phyloP scores from a whole-genome alignment of 1,284 basidiomycete species.

The Austroboletus sp. region DNA sequence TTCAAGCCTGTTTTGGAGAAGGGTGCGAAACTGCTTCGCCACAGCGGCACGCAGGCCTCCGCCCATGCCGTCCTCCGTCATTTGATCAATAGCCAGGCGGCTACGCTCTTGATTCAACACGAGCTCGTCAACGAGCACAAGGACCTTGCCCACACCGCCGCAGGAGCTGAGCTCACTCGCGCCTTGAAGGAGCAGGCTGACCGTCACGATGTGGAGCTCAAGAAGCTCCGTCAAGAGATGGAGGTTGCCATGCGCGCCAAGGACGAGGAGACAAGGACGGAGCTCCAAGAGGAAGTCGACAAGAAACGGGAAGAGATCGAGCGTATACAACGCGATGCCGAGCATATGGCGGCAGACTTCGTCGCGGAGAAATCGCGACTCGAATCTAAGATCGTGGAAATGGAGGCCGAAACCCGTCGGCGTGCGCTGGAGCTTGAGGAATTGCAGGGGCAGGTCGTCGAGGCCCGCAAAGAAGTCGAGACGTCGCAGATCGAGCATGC shows the following conservation, averaged over 20 bases:
- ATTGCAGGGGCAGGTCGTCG: constrained; percentile 28
- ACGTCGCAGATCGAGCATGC: constrained; percentile 26
- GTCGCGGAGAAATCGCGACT: constrained; percentile 31
- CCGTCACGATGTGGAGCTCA: constrained; percentile 34
- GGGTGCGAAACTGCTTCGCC: constrained; percentile 37
- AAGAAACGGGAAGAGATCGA: constrained; percentile 31
- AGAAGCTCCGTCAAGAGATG: constrained; percentile 35
- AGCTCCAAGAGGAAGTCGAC: constrained; percentile 36
- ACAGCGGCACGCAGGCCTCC: constrained; percentile 29
- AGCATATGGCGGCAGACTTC: constrained; percentile 32
- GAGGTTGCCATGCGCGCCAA: constrained; percentile 32
- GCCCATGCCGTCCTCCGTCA: constrained; percentile 29
- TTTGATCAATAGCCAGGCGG: constrained; percentile 30
- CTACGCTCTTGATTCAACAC: constrained; percentile 37
- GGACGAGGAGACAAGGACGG: constrained; percentile 35
- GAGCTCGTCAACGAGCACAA: constrained; percentile 39
- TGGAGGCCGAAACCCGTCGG: constrained; percentile 27
- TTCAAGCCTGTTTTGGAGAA: constrained; percentile 39
- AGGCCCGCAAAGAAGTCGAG: constrained; percentile 29
- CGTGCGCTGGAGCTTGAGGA: constrained; percentile 17
- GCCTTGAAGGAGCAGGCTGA: constrained; percentile 34
- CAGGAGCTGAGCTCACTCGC: constrained; percentile 36
- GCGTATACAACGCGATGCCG: constrained; percentile 27
- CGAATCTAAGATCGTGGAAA: constrained; percentile 25
- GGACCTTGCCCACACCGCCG: constrained; percentile 36